Conservation (phyloP, 768 basidiomycete species). For the Pleurotus ostreatus region DNA sequence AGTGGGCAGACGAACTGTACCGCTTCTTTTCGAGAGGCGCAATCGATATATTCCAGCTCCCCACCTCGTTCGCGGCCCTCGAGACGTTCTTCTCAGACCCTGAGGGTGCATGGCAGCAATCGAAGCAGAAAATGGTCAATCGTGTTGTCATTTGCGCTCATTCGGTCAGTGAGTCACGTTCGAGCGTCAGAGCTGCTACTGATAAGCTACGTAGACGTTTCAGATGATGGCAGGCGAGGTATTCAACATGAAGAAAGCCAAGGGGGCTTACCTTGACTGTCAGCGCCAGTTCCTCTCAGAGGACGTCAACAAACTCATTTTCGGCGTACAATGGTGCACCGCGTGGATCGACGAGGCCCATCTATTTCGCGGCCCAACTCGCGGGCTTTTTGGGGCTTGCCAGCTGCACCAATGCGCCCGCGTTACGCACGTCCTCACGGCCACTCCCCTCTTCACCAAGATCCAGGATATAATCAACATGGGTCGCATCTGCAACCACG, state of each 20-base stretch:
- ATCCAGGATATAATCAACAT: constrained; percentile 7
- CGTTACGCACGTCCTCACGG: constrained; percentile 2
- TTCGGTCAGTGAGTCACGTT: not conserved
- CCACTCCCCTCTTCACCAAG: constrained; percentile 11
- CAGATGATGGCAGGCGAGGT: not conserved
- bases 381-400: constrained; percentile 7
- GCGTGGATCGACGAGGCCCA: constrained; percentile 13
- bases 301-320: not conserved
- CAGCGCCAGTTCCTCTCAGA: too few species aligned
- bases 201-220: not conserved
- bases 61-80: not conserved
- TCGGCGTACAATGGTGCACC: constrained; percentile 2
- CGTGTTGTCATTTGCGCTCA: not conserved
- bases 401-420: not conserved
- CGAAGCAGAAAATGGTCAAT: not conserved
- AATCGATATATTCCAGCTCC: constrained; percentile 8
- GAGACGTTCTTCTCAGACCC: not conserved
- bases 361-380: constrained; percentile 9
- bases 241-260: not conserved
- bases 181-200: not conserved
- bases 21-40: constrained; percentile 7
- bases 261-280: too few species aligned
- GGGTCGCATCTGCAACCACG: constrained; percentile 1
- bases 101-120: not conserved
- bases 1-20: constrained; percentile 18